Evolutionary conservation across 139 green algal species (phyloP), one percentile per base, ranked within the genome.

Genomic region (Micractinium conductrix): DNA sequence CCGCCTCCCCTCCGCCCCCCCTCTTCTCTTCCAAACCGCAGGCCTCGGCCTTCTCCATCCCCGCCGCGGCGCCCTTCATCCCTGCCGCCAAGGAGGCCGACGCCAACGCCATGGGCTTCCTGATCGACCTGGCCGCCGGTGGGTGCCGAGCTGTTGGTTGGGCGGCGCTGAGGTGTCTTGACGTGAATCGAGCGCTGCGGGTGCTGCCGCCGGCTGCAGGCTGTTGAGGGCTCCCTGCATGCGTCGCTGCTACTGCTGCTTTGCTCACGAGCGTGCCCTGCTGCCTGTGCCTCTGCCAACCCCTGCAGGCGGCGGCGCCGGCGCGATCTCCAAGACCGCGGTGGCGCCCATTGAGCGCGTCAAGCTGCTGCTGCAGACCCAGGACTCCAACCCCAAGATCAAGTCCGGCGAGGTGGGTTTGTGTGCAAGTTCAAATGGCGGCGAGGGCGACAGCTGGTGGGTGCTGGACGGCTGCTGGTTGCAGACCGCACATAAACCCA

Each of bases 261-360:
- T n/a, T n/a, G n/a, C n/a, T n/a, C n/a, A n/a, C n/a, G n/a, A n/a
- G n/a, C n/a, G n/a, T n/a, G n/a, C n/a, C n/a, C n/a, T n/a, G n/a
- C n/a, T n/a, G n/a, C n/a, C n/a, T n/a, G n/a, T n/a, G n/a, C n/a
- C n/a, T n/a, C n/a, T n/a, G n/a, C n/a, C n/a, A n/a, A n/a, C n/a
- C n/a, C n/a, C n/a, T n/a, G n/a, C n/a, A n/a, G n/a, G 95, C 43
- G 94, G 92, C 48, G 87, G 91, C 7, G 92, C 95, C 35, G 96
- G 95, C 74, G 96, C 94, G 80, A 90, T 99, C 60, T 98, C 95
- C 35, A 99, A 99, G 93, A 99, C 97, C 14, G 92, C 91, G 8
- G 96, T 98, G 14, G 96, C 96, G 5, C 97, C 96, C 79, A 98
- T 99, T 84, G 96, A 99, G 93, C 94, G 96, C 65, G 95, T 98